Conservation (phyloP, 148 eudicot genomes). For the Suaeda aralocaspica region DNA sequence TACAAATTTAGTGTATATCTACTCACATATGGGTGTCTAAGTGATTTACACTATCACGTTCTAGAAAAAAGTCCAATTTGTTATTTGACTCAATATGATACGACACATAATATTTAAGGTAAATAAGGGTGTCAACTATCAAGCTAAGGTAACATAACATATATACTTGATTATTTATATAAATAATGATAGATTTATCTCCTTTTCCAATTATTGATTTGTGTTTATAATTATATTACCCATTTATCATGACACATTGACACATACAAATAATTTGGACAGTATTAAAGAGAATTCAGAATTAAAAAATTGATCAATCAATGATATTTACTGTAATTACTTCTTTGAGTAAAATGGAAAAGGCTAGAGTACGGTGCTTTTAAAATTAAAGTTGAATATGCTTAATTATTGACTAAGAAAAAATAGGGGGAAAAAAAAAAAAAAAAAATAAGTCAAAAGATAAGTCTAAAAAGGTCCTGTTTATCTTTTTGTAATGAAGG, state of each 20-base stretch:
- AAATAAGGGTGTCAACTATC: too few relatives aligned
- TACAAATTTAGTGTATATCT: too few relatives aligned
- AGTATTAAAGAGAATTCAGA: constrained; percentile 8
- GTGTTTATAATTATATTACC: background rate
- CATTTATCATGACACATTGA: background rate
- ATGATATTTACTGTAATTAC: background rate
- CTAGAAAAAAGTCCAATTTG: too few relatives aligned
- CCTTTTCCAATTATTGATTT: background rate
- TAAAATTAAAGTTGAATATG: constrained; percentile 15
- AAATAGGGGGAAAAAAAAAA: background rate
- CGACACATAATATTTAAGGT: too few relatives aligned
- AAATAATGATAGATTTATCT: background rate
- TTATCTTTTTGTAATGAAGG: constrained; percentile 33
- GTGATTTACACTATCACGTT: too few relatives aligned
- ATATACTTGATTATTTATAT: too few relatives aligned
- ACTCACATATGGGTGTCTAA: too few relatives aligned
- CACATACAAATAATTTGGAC: background rate
- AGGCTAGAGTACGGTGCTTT: constrained; percentile 15
- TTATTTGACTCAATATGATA: too few relatives aligned
- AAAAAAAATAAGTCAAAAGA: too few relatives aligned
- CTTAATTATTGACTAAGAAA: constrained; percentile 14
- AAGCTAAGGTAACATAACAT: too few relatives aligned
- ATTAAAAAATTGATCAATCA: constrained; percentile 11
- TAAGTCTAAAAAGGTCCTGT: constrained; percentile 25
- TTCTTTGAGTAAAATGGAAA: constrained; percentile 26